Percentiles rank a stretch among this genome's conserved stretches.
Evolutionary conservation across 495 filamentous ascomycete species (phyloP).

Genomic region (Chaetomium tenue): DNA sequence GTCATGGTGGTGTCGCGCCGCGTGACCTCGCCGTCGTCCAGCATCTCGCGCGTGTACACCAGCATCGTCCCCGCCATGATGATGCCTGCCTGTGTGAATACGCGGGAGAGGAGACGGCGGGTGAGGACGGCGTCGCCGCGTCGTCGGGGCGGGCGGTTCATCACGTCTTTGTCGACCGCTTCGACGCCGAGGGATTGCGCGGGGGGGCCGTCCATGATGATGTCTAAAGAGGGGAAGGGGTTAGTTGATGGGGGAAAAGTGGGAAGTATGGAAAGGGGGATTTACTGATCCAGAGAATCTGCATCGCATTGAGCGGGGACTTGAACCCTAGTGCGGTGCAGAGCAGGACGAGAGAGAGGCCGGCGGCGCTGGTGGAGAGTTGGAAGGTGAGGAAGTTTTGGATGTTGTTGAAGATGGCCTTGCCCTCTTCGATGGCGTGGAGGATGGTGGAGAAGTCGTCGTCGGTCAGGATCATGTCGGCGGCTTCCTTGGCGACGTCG

Average conservation of each 20-base stretch:
- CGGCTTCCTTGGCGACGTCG: slow-evolving; percentile 96
- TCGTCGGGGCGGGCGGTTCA: slow-evolving; percentile 85
- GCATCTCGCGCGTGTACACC: slow-evolving; percentile 89
- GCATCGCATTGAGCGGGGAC: slow-evolving; percentile 96
- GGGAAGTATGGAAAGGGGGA: slow-evolving; percentile 24
- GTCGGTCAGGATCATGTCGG: slow-evolving; percentile 99
- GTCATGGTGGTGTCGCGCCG: slow-evolving; percentile 98
- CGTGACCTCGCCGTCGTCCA: slow-evolving; percentile 71
- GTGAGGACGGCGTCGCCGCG: slow-evolving; percentile 85
- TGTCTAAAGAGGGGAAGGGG: slow-evolving; percentile 57
- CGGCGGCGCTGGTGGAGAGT: slow-evolving; percentile 93
- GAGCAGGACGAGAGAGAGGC: slow-evolving; percentile 83
- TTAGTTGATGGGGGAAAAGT: slow-evolving; percentile 24
- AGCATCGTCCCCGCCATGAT: slow-evolving; percentile 91
- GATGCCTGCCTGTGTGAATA: slow-evolving; percentile 80
- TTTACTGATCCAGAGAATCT: slow-evolving; percentile 99
- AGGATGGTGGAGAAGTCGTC: slow-evolving; percentile 98
- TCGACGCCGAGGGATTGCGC: slow-evolving; percentile 97
- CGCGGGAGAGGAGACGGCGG: slow-evolving; percentile 71
- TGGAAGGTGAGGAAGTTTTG: slow-evolving; percentile 99
- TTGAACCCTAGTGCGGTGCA: slow-evolving; percentile 90
- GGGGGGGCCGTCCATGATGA: slow-evolving; percentile 98
- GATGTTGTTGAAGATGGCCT: slow-evolving; percentile 99
- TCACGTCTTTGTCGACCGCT: slow-evolving; percentile 89
- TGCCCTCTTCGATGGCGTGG: slow-evolving; percentile 95